Evolutionary conservation across 2,329 filamentous ascomycete species (phyloP).

Genomic region (Tolypocladium album): DNA sequence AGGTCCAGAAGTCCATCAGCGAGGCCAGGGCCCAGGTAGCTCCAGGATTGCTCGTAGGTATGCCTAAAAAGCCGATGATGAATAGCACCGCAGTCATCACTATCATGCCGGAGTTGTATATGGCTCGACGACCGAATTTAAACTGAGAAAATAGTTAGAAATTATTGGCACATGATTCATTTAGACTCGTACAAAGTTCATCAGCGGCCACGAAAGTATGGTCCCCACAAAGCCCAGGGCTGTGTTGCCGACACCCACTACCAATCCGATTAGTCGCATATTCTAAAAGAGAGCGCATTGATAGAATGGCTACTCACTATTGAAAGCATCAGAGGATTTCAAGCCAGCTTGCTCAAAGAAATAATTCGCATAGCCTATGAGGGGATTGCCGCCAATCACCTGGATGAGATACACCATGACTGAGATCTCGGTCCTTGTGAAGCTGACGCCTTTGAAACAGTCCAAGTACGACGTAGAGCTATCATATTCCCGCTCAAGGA

Average conservation of each 20-base stretch:
- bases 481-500: conserved; percentile 40
- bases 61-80: conserved; percentile 29
- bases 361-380: conserved; percentile 49
- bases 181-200: conserved; percentile 15
- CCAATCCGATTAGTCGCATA: neutral
- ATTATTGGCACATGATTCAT: neutral
- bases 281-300: too few relatives aligned
- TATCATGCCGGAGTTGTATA: conserved; percentile 19
- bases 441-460: conserved; percentile 36
- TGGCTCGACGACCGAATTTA: conserved; percentile 25
- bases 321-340: conserved; percentile 10
- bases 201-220: conserved; percentile 27
- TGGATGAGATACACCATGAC: conserved; percentile 55
- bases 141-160: conserved; percentile 4
- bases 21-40: conserved; percentile 26
- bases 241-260: conserved; percentile 23
- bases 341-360: conserved; percentile 23
- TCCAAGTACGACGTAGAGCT: conserved; percentile 38
- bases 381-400: conserved; percentile 51
- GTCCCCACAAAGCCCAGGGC: conserved; percentile 29
- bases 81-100: conserved; percentile 25
- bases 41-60: conserved; percentile 17
- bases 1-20: conserved; percentile 30
- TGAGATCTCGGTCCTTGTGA: conserved; percentile 44
- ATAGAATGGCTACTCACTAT: conserved; percentile 4